Base-by-base conservation (phyloP, 78 protist genomes). In the Corallochytrium limacisporum region DNA sequence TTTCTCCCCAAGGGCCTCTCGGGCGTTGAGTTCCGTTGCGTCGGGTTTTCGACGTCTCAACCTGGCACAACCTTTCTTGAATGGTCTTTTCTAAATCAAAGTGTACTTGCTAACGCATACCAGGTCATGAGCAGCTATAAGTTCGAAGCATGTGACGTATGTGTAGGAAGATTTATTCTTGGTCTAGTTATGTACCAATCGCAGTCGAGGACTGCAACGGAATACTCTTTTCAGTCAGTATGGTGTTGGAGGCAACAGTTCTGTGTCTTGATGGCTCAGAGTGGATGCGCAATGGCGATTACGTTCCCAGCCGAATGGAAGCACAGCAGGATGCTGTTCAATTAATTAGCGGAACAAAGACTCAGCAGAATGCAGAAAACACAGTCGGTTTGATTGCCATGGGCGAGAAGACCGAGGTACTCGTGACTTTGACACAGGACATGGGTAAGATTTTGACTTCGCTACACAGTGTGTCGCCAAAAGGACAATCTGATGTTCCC, bases 271-370 rank as follows among this genome's bases (percentile, higher is more conserved):
- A 88, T 63, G 82, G 73, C 66, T 75, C 85, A n/a, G 93, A 88
- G 59, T 88, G 73, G 70, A 83, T 88, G 89, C 78, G 93, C 49
- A 88, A 88, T 53, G 79, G 88, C 51, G 93, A 88, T 72, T 83
- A 67, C 29, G n/a, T 48, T 35, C 93, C 93, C 29, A 75, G 84
- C 13, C 75, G 93, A 36, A 8, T 63, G 24, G 81, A 69, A 3
- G 88, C 92, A 3, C 85, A 79, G 60, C 55, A 65, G 38, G 89
- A 83, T 73, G 89, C 93, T 22, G 89, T 74, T 4, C 59, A 75
- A 55, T 24, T 79, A 43, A 51, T 87, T 26, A 68, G 83, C 48
- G 67, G 78, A 10, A 12, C 60, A 33, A 65, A 67, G 47, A 36
- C 42, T 2, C 33, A 38, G 28, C 22, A 79, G 9, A 72, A 85